Percentiles rank a stretch among this genome's conserved stretches.
phyloP scores from a whole-genome alignment of 2,329 filamentous ascomycete genomes.

The Pseudonectria foliicola region DNA sequence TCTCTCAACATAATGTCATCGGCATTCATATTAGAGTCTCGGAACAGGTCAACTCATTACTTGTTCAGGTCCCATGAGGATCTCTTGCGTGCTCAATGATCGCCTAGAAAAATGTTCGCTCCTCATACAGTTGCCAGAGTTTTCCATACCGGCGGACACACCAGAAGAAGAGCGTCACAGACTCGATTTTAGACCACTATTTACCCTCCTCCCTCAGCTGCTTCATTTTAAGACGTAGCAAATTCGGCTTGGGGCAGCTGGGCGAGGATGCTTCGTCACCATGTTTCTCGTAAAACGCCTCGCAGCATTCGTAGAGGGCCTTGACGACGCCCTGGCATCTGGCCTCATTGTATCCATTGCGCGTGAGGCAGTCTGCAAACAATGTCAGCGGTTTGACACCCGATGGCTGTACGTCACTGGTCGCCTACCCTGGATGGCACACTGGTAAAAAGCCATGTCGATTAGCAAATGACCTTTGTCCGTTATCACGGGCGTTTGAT shows the following conservation, averaged over 20 bases:
- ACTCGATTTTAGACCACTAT: constrained; percentile 12
- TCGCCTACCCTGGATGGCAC: constrained; percentile 74
- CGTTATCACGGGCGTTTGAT: not conserved
- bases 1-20: constrained; percentile 64
- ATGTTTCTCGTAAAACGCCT: constrained; percentile 73
- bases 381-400: constrained; percentile 1
- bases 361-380: constrained; percentile 71
- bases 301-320: constrained; percentile 89
- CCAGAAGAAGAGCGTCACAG: constrained; percentile 40
- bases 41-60: constrained; percentile 82
- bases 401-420: constrained; percentile 2
- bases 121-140: constrained; percentile 63
- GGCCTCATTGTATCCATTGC: constrained; percentile 77
- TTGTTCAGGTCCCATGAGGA: constrained; percentile 79
- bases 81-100: constrained; percentile 97
- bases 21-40: constrained; percentile 99
- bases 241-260: constrained; percentile 76
- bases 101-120: constrained; percentile 77
- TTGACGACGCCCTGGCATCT: constrained; percentile 74
- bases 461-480: constrained; percentile 3
- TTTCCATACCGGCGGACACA: constrained; percentile 37
- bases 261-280: constrained; percentile 70
- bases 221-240: constrained; percentile 79
- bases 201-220: constrained; percentile 45
- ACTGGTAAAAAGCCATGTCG: constrained; percentile 42